Percentiles rank a stretch among this genome's conserved stretches.
Conservation (phyloP, 352 stramenopile species). For the Aphanomyces astaci region DNA sequence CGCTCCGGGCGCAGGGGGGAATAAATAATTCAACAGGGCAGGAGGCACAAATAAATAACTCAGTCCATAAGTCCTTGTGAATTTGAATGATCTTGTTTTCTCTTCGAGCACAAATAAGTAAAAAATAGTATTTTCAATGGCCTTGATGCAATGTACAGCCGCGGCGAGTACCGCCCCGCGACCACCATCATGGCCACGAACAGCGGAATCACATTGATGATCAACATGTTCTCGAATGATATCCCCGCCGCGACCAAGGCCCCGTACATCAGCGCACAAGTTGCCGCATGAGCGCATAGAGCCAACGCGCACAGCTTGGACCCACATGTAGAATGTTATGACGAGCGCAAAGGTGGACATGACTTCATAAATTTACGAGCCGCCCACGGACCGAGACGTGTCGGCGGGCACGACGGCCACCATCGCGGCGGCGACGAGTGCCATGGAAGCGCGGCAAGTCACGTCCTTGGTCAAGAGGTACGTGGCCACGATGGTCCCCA, state of each 20-base stretch:
- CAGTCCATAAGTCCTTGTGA: no score
- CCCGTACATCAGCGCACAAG: slow-evolving; percentile 91
- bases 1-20: no score
- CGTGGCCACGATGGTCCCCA: slow-evolving; percentile 80
- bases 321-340: slow-evolving; percentile 97
- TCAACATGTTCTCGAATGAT: slow-evolving; percentile 98
- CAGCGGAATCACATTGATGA: slow-evolving; percentile 98
- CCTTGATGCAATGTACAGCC: slow-evolving; percentile 95
- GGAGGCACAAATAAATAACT: no score
- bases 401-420: slow-evolving; percentile 96
- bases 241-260: slow-evolving; percentile 96
- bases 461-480: slow-evolving; percentile 89
- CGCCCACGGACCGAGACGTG: slow-evolving; percentile 93
- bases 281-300: slow-evolving; percentile 80
- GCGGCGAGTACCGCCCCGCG: slow-evolving; percentile 86
- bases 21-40: no score
- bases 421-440: slow-evolving; percentile 88
- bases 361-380: slow-evolving; percentile 98
- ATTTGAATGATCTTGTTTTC: no score
- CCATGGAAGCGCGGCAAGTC: slow-evolving; percentile 80
- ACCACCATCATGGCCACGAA: slow-evolving; percentile 93
- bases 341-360: slow-evolving; percentile 97
- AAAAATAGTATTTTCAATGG: no score
- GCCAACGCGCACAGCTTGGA: slow-evolving; percentile 87
- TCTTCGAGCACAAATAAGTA: no score